Evolutionary conservation across 352 stramenopile genomes (phyloP).

Genomic region (Phytopythium kandeliae): DNA sequence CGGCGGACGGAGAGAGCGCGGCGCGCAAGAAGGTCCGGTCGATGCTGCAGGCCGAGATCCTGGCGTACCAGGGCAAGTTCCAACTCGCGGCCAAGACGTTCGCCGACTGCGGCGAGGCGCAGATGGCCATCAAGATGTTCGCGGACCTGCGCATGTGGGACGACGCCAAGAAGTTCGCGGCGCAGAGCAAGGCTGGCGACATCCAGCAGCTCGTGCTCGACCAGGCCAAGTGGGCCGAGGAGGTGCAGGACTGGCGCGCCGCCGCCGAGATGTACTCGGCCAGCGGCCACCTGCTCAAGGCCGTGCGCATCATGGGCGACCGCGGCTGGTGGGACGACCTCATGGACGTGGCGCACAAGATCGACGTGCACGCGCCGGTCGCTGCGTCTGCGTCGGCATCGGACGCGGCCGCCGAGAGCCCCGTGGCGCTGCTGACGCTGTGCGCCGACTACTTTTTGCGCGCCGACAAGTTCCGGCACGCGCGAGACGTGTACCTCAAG

Average conservation of each 20-base stretch:
- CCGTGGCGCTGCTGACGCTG: constrained; percentile 34
- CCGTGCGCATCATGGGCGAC: constrained; percentile 84
- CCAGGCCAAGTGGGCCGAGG: constrained; percentile 91
- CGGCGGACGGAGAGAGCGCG: constrained; percentile 22
- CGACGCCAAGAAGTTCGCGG: constrained; percentile 90
- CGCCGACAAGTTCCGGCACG: constrained; percentile 69
- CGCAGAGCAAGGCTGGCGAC: constrained; percentile 71
- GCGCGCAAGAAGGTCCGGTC: constrained; percentile 44
- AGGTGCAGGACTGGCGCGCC: constrained; percentile 89
- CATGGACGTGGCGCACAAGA: constrained; percentile 62
- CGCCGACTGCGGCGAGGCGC: constrained; percentile 66
- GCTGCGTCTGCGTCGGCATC: not conserved
- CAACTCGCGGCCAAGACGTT: constrained; percentile 89
- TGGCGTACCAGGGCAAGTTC: constrained; percentile 91
- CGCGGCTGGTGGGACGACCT: constrained; percentile 85
- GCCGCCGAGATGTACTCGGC: constrained; percentile 91
- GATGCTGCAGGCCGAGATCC: constrained; percentile 87
- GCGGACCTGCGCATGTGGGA: constrained; percentile 92
- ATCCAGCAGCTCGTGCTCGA: constrained; percentile 84
- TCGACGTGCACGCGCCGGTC: constrained; percentile 24
- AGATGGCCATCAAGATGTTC: constrained; percentile 92
- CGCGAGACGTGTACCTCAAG: constrained; percentile 76
- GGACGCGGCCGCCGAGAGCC: not conserved
- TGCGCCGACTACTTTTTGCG: constrained; percentile 68
- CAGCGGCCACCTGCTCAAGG: constrained; percentile 75